Evolutionary conservation across 768 basidiomycete species (phyloP).

Genomic region (Strobilomyces confusus): DNA sequence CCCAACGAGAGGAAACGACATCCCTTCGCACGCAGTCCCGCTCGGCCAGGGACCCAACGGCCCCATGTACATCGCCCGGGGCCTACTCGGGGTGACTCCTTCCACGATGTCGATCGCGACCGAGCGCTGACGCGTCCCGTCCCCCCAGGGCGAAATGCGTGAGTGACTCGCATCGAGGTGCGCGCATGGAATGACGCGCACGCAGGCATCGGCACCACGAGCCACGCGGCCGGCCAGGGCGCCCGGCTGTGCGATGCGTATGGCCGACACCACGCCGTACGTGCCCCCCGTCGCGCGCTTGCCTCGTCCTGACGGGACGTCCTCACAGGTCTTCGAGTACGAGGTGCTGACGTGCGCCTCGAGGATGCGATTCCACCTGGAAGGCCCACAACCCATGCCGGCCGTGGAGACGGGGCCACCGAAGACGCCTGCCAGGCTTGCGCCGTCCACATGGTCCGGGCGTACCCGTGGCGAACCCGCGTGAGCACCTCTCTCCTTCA

Average conservation of each 20-base stretch:
- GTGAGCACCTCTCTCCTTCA: constrained; percentile 8
- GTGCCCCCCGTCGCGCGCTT: neutral
- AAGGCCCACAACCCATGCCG: neutral
- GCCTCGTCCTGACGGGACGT: neutral
- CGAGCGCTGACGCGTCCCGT: constrained; percentile 1
- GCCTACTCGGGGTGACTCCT: constrained; percentile 10
- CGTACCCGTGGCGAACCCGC: neutral
- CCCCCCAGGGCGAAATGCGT: constrained; percentile 20
- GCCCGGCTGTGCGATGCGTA: constrained; percentile 12
- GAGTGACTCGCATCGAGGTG: neutral
- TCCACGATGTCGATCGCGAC: neutral
- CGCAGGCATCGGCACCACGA: constrained; percentile 18
- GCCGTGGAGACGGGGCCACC: neutral
- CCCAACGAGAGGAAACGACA: constrained; percentile 14
- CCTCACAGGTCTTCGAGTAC: constrained; percentile 17
- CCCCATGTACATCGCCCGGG: constrained; percentile 20
- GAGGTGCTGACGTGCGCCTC: constrained; percentile 22
- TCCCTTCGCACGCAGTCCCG: constrained; percentile 21
- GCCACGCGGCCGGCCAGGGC: constrained; percentile 5
- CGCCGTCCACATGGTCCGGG: constrained; percentile 6
- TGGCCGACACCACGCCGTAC: constrained; percentile 11
- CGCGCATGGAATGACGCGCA: neutral
- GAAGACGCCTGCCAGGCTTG: neutral
- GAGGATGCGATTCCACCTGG: constrained; percentile 15
- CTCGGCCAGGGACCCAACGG: constrained; percentile 1